These are phyloP conservation scores for Bimuria novae-zelandiae DNA, from an alignment of 2,329 filamentous ascomycete genomes.

Conservation along the genomic window DNA sequence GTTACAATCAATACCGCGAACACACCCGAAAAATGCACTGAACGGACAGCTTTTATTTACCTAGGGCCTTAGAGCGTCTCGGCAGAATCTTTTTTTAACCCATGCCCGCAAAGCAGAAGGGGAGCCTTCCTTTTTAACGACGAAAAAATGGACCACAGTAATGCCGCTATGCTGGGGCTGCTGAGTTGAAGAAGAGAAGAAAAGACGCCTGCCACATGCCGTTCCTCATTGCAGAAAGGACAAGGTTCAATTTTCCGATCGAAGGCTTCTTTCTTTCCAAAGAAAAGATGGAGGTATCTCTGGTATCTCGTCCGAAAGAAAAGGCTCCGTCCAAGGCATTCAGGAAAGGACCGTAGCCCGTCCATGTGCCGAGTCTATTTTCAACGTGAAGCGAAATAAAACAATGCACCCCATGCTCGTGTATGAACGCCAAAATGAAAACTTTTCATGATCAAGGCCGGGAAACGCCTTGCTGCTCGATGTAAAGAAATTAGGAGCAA, in stretches of 20 bases:
- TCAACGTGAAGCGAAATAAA: background rate
- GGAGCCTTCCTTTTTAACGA: slow-evolving; percentile 5
- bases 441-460: slow-evolving; percentile 30
- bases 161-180: slow-evolving; percentile 35
- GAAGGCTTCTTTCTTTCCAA: slow-evolving; percentile 15
- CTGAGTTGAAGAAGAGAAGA: slow-evolving; percentile 20
- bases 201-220: slow-evolving; percentile 38
- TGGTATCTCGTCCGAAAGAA: slow-evolving; percentile 30
- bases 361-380: background rate
- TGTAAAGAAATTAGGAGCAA: slow-evolving; percentile 27
- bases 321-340: slow-evolving; percentile 7
- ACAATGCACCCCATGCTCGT: slow-evolving; percentile 3
- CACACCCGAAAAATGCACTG: slow-evolving; percentile 7
- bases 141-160: slow-evolving; percentile 19
- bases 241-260: slow-evolving; percentile 12
- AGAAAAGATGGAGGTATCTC: slow-evolving; percentile 13
- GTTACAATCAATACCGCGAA: slow-evolving; percentile 16
- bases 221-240: slow-evolving; percentile 22
- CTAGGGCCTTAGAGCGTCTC: slow-evolving; percentile 1
- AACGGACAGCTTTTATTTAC: slow-evolving; percentile 26
- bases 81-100: background rate
- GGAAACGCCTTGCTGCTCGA: slow-evolving; percentile 24
- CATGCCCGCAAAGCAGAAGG: background rate
- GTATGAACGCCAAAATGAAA: slow-evolving; percentile 4
- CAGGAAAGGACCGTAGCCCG: background rate